Conservation (phyloP, 345 rosid genomes). For the Eucalyptus microcorys region DNA sequence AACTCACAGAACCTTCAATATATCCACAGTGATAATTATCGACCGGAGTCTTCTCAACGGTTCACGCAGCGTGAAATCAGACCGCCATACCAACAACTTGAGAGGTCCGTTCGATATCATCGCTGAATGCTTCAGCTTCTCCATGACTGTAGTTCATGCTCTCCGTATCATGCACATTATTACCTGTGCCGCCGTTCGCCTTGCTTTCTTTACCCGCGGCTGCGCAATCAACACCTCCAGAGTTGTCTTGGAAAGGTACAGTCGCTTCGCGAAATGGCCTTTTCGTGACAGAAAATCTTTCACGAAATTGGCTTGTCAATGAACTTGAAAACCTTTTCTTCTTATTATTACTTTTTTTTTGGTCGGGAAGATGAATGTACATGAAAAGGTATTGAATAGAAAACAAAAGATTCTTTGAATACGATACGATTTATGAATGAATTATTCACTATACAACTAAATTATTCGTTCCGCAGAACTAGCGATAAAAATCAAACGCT, state of each 20-base stretch:
- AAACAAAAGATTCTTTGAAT: neutral
- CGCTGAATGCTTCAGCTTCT: conserved; percentile 72
- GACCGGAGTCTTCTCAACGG: neutral
- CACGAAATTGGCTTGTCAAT: too few relatives aligned
- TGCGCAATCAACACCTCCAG: neutral
- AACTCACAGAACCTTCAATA: neutral
- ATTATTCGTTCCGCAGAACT: neutral
- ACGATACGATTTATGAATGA: accelerated
- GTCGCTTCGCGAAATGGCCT: too few relatives aligned
- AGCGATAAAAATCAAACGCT: neutral
- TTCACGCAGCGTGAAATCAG: neutral
- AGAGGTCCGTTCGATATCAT: conserved; percentile 56
- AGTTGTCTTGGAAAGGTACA: too few relatives aligned
- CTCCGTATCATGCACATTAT: neutral
- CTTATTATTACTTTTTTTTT: too few relatives aligned
- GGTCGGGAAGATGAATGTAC: too few relatives aligned
- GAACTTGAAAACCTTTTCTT: too few relatives aligned
- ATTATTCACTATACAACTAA: neutral
- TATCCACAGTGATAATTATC: neutral
- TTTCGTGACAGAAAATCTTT: too few relatives aligned
- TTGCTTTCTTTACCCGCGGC: conserved; percentile 40
- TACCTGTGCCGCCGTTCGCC: conserved; percentile 28
- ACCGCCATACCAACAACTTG: conserved; percentile 2
- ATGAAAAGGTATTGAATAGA: too few relatives aligned
- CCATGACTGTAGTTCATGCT: conserved; percentile 46